Base-by-base conservation (phyloP, 768 basidiomycete species). In the Panellus pusillus region DNA sequence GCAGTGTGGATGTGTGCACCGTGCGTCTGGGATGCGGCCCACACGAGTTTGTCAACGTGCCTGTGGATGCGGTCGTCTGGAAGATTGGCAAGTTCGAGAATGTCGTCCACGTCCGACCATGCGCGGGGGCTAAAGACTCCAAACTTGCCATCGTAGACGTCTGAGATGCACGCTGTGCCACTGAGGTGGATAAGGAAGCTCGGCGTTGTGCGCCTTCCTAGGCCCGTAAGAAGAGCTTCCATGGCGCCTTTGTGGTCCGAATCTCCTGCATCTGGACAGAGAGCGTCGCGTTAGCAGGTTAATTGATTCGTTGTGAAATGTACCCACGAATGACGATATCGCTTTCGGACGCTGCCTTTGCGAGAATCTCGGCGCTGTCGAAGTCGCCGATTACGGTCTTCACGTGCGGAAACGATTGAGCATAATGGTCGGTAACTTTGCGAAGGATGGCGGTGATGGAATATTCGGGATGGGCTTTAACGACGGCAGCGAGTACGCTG, bases 201-300 rank as follows among this genome's bases (percentile, higher is more conserved):
- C 13, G 54, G 48, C 24, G 44, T 31, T 2, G 38, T 50, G 49
- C 54, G 54, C 27, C 43, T 39, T 15, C 44, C 49, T 1, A 55
- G 49, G 3, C 54, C 54, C 24, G 38, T 17, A 9, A 55, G 44
- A 6, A 55, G 31, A 9, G 54, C 43, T n/a, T 46, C 31, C 49
- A 55, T 50, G 8, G 49, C 54, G 44, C 31, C 38, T 43, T 55
- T 50, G 54, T 55, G 54, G 49, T 55, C 48, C n/a, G 54, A 55
- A 38, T 55, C 49, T 46, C 54, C 54, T 14, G 48, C 44, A 38
- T 55, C 54, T 55, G 27, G 2, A 13, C 2, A 40, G 11, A 15
- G 12, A 9, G 24, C 24, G 24, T 24, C 12, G 32, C 14, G 28
- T 18, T 12, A 42, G 24, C 14, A 31, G 41, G 4, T 13, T 15